Conservation (phyloP, 1,139 yeast genomes). For the Barnettozyma hawaiiensis region DNA sequence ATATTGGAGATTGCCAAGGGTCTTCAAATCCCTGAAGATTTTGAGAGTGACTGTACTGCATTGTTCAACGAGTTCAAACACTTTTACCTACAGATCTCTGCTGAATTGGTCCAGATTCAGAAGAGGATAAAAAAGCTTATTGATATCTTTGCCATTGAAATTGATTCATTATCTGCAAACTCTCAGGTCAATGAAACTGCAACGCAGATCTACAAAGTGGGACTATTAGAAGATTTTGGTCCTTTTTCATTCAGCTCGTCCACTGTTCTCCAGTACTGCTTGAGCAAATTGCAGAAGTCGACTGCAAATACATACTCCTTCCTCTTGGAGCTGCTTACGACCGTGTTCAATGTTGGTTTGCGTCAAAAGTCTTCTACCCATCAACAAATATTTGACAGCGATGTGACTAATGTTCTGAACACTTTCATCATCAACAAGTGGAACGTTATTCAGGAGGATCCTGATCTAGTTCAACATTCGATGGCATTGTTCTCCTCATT, state of each 20-base stretch:
- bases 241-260: constrained; percentile 51
- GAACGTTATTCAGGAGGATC: constrained; percentile 28
- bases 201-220: constrained; percentile 51
- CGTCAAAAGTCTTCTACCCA: constrained; percentile 1
- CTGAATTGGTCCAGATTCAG: constrained; percentile 29
- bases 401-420: constrained; percentile 14
- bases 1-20: constrained; percentile 67
- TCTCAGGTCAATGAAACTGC: constrained; percentile 49
- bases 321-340: constrained; percentile 39
- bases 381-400: constrained; percentile 10
- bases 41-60: constrained; percentile 15
- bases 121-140: constrained; percentile 37
- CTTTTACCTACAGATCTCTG: constrained; percentile 31
- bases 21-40: constrained; percentile 52
- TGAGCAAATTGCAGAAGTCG: constrained; percentile 26
- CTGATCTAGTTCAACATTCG: constrained; percentile 40
- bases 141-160: constrained; percentile 38
- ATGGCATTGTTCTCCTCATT: constrained; percentile 51
- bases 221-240: constrained; percentile 48
- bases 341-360: constrained; percentile 34
- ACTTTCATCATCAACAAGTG: constrained; percentile 16
- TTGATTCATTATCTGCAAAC: constrained; percentile 32
- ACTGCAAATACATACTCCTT: constrained; percentile 24
- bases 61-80: constrained; percentile 9
- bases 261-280: constrained; percentile 28